A percentile compares a stretch with the other conserved stretches of the same genome.
Evolutionary conservation across 371 early-diverging fungal species (phyloP).

Genomic region (Apophysomyces elegans): DNA sequence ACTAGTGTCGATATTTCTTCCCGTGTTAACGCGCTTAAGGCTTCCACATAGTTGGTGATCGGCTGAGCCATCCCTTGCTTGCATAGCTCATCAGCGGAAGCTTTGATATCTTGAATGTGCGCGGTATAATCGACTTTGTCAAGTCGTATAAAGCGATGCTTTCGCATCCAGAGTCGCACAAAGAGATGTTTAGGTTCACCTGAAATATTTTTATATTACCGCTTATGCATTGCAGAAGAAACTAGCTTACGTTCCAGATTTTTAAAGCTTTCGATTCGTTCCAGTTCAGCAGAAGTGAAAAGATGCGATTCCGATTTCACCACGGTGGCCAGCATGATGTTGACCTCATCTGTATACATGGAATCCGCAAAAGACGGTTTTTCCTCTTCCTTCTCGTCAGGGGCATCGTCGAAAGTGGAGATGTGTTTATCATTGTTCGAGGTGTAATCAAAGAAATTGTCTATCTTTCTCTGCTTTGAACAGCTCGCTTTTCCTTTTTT

Average conservation of each 20-base stretch:
- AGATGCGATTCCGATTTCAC: slow-evolving; percentile 56
- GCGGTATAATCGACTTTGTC: slow-evolving; percentile 40
- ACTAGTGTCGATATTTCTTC: slow-evolving; percentile 32
- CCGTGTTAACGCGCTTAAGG: slow-evolving; percentile 36
- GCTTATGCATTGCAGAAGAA: not conserved
- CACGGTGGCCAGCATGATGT: slow-evolving; percentile 59
- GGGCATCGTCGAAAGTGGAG: not conserved
- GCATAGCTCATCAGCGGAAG: slow-evolving; percentile 21
- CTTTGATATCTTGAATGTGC: slow-evolving; percentile 32
- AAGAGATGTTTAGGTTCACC: slow-evolving; percentile 61
- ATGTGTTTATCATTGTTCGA: not conserved
- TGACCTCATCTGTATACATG: slow-evolving; percentile 61
- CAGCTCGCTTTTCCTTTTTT: not conserved
- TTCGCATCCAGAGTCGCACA: slow-evolving; percentile 70
- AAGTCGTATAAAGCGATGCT: slow-evolving; percentile 53
- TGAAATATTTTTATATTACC: slow-evolving; percentile 13
- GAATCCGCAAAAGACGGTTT: slow-evolving; percentile 26
- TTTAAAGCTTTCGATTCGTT: slow-evolving; percentile 41
- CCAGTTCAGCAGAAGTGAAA: slow-evolving; percentile 53
- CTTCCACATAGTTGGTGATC: slow-evolving; percentile 31
- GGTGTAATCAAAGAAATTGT: not conserved
- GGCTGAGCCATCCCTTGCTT: slow-evolving; percentile 2
- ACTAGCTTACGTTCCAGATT: slow-evolving; percentile 41
- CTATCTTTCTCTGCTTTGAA: not conserved
- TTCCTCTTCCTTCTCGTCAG: not conserved